Base-by-base conservation (phyloP, 192 early-diverging fungal species). In the Phlyctochytrium arcticum region DNA sequence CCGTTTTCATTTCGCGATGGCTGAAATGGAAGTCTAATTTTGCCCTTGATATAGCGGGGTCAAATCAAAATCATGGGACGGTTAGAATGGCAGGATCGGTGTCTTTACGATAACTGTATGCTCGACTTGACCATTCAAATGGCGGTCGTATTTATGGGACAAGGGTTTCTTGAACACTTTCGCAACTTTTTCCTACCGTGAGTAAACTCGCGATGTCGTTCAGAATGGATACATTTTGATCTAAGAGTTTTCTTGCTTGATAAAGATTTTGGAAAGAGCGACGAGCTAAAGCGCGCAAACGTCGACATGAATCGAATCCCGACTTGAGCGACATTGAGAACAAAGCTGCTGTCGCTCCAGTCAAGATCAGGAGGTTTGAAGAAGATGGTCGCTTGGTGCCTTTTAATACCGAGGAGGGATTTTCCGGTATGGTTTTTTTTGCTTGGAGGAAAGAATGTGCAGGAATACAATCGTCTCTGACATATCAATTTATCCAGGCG, bases 71-170 rank as follows among this genome's bases (percentile, higher is more conserved):
- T 48, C 21, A 21, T 60, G n/a, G 44, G 44, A 9, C 59, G n/a
- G 15, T n/a, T 19, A 17, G 59, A 60, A 51, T 48, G 39, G 59
- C 42, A 60, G 4, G 59, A 60, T 34, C 15, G 24, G 12, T 48
- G 39, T 23, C 21, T 48, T 4, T 46, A 60, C 9, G 10, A 1
- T 3, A 48, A 48, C 42, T 88, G 83, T 54, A 74, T 86, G 65
- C 36, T 60, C 2, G 80, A 83, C 26, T 64, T 88, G 48, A 83
- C 78, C 7, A 73, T 86, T 47, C 81, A 83, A 51, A 53, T 88
- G 47, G 79, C 80, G 6, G 77, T 87, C 65, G 80, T 83, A 10
- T 85, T 88, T 61, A 62, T 87, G 82, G 84, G 34, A 71, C 72
- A 53, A 83, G 84, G 65, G 62, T 54, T 75, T 17, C 12, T 86